These are phyloP conservation scores for Fagopyrum esculentum DNA, from an alignment of 148 eudicot species.

Conservation along the genomic window DNA sequence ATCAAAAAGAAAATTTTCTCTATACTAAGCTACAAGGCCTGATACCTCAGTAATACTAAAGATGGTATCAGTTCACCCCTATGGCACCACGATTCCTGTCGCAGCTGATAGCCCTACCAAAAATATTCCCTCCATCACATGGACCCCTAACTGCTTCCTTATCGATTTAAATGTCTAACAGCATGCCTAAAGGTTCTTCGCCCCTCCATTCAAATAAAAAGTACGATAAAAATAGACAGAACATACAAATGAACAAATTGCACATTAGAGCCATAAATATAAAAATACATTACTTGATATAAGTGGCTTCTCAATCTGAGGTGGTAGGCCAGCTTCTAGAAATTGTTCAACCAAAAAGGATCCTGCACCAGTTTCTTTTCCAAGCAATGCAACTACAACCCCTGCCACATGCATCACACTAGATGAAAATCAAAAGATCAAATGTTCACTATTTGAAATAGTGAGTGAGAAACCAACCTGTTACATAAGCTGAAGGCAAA, in stretches of 20 bases:
- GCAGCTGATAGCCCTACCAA: too few species aligned
- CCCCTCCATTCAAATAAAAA: background rate
- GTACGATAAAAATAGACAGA: background rate
- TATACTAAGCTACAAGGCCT: too few species aligned
- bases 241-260: background rate
- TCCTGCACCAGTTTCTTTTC: conserved; percentile 75
- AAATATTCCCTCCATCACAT: background rate
- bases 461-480: conserved; percentile 47
- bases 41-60: too few species aligned
- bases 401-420: conserved; percentile 35
- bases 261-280: background rate
- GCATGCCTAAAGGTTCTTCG: too few species aligned
- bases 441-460: background rate
- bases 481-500: conserved; percentile 70
- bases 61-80: too few species aligned
- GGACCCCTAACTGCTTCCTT: too few species aligned
- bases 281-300: conserved; percentile 35
- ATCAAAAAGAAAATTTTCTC: too few species aligned
- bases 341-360: conserved; percentile 74
- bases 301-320: conserved; percentile 60
- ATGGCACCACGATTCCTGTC: too few species aligned
- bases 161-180: too few species aligned
- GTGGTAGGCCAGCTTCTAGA: conserved; percentile 88
- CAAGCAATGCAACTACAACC: conserved; percentile 72
- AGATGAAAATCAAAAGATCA: background rate